phyloP scores from a whole-genome alignment of 2,329 filamentous ascomycete genomes.

The Alternaria viburni region DNA sequence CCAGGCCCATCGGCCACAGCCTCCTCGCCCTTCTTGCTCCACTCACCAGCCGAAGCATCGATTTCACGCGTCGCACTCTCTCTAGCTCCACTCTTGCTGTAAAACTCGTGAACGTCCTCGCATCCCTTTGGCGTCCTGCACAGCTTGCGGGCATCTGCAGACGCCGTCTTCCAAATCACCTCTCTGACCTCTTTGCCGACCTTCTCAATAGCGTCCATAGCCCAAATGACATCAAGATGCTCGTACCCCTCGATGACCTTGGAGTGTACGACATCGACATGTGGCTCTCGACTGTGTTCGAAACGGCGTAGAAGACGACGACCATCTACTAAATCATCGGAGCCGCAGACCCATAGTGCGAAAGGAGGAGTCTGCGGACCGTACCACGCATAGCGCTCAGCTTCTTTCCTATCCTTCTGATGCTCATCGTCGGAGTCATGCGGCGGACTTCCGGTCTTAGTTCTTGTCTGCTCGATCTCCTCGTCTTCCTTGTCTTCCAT shows the following conservation, averaged over 20 bases:
- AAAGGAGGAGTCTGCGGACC: slow-evolving; percentile 79
- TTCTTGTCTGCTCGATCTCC: slow-evolving; percentile 34
- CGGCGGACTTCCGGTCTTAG: slow-evolving; percentile 1
- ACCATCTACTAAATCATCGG: slow-evolving; percentile 85
- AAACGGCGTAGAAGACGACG: slow-evolving; percentile 75
- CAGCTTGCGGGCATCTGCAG: slow-evolving; percentile 59
- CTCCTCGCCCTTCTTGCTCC: slow-evolving; percentile 35
- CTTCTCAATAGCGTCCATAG: slow-evolving; percentile 83
- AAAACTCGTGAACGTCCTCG: slow-evolving; percentile 51
- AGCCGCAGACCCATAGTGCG: slow-evolving; percentile 85
- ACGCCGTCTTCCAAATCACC: slow-evolving; percentile 80
- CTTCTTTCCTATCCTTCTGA: slow-evolving; percentile 50
- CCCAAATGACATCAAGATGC: slow-evolving; percentile 94
- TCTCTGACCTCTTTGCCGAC: slow-evolving; percentile 82
- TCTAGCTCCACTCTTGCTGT: slow-evolving; percentile 19
- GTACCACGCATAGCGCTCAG: slow-evolving; percentile 73
- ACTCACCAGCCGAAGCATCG: slow-evolving; percentile 40
- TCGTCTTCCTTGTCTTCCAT: slow-evolving; percentile 63
- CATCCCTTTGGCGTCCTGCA: slow-evolving; percentile 73
- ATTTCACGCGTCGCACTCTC: slow-evolving; percentile 29
- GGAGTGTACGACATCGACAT: slow-evolving; percentile 79
- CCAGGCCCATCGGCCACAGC: slow-evolving; percentile 38
- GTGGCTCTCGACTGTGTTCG: slow-evolving; percentile 77
- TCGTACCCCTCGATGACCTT: slow-evolving; percentile 85
- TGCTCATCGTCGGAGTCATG: slow-evolving; percentile 21